A percentile compares a stretch with the other conserved stretches of the same genome.
Conservation (phyloP, 371 early-diverging fungal species). For the Actinomucor elegans region DNA sequence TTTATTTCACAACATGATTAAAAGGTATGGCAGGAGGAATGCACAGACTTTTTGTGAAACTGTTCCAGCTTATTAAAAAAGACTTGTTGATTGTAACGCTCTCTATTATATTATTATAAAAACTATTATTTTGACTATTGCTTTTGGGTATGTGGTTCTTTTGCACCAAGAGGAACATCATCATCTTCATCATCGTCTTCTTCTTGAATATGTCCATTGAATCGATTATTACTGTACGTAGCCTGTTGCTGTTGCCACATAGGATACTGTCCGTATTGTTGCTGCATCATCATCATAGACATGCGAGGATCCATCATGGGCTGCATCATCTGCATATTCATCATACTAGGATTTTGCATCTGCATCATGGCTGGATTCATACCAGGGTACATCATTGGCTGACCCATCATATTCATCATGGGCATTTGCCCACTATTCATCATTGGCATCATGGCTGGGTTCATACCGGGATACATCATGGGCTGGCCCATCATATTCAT, state of each 20-base stretch:
- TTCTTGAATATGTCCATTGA: slow-evolving; percentile 14
- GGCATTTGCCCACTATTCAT: slow-evolving; percentile 36
- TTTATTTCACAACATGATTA: too few species aligned
- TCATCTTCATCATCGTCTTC: slow-evolving; percentile 44
- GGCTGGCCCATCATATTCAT: slow-evolving; percentile 20
- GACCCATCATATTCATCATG: slow-evolving; percentile 23
- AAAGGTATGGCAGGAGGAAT: too few species aligned
- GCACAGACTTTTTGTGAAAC: too few species aligned
- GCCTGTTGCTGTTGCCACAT: slow-evolving; percentile 26
- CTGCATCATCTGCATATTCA: slow-evolving; percentile 26
- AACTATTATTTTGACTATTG: slow-evolving; percentile 4
- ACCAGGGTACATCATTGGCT: slow-evolving; percentile 40
- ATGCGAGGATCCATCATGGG: slow-evolving; percentile 43
- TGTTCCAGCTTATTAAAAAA: too few species aligned
- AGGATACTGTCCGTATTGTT: slow-evolving; percentile 26
- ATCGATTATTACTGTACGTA: slow-evolving; percentile 16
- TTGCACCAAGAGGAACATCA: slow-evolving; percentile 31
- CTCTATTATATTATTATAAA: background rate
- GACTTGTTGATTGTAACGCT: too few species aligned
- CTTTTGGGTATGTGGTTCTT: slow-evolving; percentile 15
- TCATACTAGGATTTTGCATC: slow-evolving; percentile 21
- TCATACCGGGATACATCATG: slow-evolving; percentile 39
- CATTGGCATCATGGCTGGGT: slow-evolving; percentile 23
- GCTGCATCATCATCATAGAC: slow-evolving; percentile 43
- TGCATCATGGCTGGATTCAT: slow-evolving; percentile 27